Evolutionary conservation across 2,329 filamentous ascomycete genomes (phyloP).

Genomic region (Colletotrichum tabaci): DNA sequence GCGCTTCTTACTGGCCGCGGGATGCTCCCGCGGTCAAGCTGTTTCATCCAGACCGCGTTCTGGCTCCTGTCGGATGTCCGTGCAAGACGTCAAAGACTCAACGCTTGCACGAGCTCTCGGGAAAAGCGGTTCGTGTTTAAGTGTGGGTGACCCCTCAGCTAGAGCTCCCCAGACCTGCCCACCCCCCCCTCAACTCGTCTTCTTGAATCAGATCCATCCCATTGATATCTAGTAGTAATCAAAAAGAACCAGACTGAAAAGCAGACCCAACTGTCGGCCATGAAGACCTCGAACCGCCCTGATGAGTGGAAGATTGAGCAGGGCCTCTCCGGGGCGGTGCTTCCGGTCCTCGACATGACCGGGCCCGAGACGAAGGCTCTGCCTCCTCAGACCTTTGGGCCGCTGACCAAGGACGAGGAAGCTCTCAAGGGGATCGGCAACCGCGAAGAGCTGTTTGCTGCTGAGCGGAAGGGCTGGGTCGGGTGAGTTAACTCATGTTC

Average conservation of each 20-base stretch:
- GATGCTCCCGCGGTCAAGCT: background rate
- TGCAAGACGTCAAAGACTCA: background rate
- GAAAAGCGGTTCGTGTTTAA: background rate
- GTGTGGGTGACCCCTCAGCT: constrained; percentile 2
- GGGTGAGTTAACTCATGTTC: constrained; percentile 46
- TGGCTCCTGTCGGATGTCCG: background rate
- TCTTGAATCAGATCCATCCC: background rate
- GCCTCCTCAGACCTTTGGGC: constrained; percentile 47
- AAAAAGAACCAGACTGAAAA: too few species aligned
- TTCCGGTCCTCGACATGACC: constrained; percentile 64
- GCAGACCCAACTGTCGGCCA: background rate
- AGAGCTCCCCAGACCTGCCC: background rate
- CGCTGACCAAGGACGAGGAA: constrained; percentile 56
- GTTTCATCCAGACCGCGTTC: background rate
- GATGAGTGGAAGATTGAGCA: constrained; percentile 70
- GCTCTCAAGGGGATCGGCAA: constrained; percentile 59
- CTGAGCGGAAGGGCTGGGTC: constrained; percentile 52
- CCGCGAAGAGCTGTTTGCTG: constrained; percentile 46
- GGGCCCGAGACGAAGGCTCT: constrained; percentile 52
- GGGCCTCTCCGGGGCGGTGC: constrained; percentile 60
- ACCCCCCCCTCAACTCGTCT: background rate
- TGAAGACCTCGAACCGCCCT: constrained; percentile 27
- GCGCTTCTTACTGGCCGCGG: background rate
- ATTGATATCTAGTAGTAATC: background rate
- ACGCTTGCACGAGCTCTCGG: background rate